phyloP scores from a whole-genome alignment of 129 eudicot genomes.

The Erigeron canadensis region DNA sequence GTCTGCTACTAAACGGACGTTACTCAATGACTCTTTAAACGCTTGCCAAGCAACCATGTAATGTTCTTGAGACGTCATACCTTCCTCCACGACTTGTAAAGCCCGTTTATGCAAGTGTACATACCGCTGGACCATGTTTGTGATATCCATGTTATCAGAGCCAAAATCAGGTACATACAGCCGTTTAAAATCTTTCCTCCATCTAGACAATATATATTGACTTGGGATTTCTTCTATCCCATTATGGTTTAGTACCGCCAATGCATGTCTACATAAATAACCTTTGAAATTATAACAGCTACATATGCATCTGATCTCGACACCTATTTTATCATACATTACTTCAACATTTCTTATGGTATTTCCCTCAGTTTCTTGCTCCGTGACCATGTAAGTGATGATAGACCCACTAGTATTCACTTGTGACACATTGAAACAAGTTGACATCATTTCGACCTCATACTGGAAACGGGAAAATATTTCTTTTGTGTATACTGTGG shows the following conservation, averaged over 20 bases:
- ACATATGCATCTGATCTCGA: slow-evolving; percentile 77
- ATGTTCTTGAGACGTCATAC: slow-evolving; percentile 71
- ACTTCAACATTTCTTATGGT: slow-evolving; percentile 47
- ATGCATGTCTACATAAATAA: slow-evolving; percentile 72
- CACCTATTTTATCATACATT: slow-evolving; percentile 61
- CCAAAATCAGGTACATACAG: slow-evolving; percentile 58
- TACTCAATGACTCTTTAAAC: slow-evolving; percentile 73
- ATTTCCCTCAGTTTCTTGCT: slow-evolving; percentile 52
- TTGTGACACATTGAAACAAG: slow-evolving; percentile 58
- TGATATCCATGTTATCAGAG: slow-evolving; percentile 48
- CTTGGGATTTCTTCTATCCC: slow-evolving; percentile 68
- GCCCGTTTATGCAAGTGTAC: slow-evolving; percentile 81
- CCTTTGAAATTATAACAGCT: slow-evolving; percentile 76
- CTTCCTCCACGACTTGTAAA: slow-evolving; percentile 80
- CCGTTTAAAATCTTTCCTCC: slow-evolving; percentile 85
- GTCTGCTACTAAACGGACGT: slow-evolving; percentile 67
- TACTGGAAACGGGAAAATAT: slow-evolving; percentile 60
- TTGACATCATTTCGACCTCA: slow-evolving; percentile 70
- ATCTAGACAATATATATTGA: slow-evolving; percentile 61
- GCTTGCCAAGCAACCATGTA: slow-evolving; percentile 86
- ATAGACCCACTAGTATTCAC: slow-evolving; percentile 58
- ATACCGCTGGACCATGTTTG: slow-evolving; percentile 74
- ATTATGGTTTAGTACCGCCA: slow-evolving; percentile 59
- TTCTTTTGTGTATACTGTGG: slow-evolving; percentile 61
- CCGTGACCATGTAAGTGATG: slow-evolving; percentile 63